A percentile compares a stretch with the other conserved stretches of the same genome.
phyloP scores from a whole-genome alignment of 108 stramenopile genomes.

The Conticribra weissflogii region DNA sequence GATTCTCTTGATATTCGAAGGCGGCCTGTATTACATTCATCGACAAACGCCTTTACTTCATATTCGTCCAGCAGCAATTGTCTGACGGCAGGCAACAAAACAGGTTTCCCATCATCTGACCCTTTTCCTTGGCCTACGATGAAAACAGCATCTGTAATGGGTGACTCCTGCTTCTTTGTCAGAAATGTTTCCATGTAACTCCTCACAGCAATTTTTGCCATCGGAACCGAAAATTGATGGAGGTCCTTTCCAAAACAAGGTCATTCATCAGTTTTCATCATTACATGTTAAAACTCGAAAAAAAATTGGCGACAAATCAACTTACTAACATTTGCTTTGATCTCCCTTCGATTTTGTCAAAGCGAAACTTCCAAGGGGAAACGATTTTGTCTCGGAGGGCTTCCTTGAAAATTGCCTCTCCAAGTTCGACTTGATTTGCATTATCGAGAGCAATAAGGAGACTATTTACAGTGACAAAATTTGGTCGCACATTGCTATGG shows the following conservation, averaged over 20 bases:
- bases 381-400: conserved; percentile 55
- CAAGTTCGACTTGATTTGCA: conserved; percentile 70
- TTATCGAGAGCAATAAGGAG: conserved; percentile 70
- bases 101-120: conserved; percentile 48
- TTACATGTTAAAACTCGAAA: background rate
- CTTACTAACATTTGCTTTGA: conserved; percentile 34
- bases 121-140: conserved; percentile 73
- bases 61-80: conserved; percentile 52
- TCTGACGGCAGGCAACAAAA: conserved; percentile 42
- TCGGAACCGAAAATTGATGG: conserved; percentile 64
- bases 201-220: conserved; percentile 74
- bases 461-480: conserved; percentile 68
- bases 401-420: conserved; percentile 63
- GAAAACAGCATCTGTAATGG: conserved; percentile 52
- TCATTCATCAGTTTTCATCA: background rate
- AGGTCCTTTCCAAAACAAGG: conserved; percentile 50
- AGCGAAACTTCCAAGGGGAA: conserved; percentile 33
- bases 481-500: conserved; percentile 46
- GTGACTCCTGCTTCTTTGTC: conserved; percentile 9
- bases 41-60: conserved; percentile 42
- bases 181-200: conserved; percentile 53
- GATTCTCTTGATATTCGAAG: conserved; percentile 33
- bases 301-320: background rate
- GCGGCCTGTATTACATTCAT: conserved; percentile 57
- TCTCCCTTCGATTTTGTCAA: conserved; percentile 33